Conservation (phyloP, 345 rosid species). For the Populus alba region DNA sequence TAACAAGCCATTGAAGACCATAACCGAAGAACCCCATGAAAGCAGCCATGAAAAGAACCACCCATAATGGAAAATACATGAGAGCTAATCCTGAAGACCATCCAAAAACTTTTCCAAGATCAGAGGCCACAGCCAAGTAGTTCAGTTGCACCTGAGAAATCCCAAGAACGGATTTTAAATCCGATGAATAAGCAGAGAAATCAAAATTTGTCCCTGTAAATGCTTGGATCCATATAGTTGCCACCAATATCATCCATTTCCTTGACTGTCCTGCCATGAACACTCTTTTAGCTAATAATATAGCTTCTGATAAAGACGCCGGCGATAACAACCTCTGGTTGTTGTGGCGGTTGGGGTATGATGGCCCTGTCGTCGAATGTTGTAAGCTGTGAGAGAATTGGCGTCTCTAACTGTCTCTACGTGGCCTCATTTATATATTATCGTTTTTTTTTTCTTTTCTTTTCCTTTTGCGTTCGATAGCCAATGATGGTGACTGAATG, state of each 20-base stretch:
- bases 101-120: constrained; percentile 85
- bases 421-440: constrained; percentile 25
- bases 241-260: constrained; percentile 96
- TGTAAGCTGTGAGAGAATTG: background rate
- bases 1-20: constrained; percentile 84
- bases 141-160: constrained; percentile 87
- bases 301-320: background rate
- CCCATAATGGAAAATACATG: constrained; percentile 66
- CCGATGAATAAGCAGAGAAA: constrained; percentile 84
- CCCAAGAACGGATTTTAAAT: constrained; percentile 67
- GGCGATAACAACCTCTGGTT: background rate
- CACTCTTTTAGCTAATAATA: background rate
- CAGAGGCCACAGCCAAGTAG: constrained; percentile 90
- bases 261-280: constrained; percentile 76
- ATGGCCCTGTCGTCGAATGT: background rate
- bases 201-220: constrained; percentile 97
- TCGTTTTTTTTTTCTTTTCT: background rate
- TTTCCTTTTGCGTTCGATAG: background rate
- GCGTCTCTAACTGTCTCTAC: constrained; percentile 4
- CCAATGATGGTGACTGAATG: too few relatives aligned
- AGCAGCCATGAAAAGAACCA: constrained; percentile 78
- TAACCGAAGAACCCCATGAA: constrained; percentile 81
- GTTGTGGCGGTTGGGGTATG: background rate
- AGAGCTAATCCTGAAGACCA: constrained; percentile 95
- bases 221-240: constrained; percentile 92